Base-by-base conservation (phyloP, 306 rosid species). In the Castanea crenata region DNA sequence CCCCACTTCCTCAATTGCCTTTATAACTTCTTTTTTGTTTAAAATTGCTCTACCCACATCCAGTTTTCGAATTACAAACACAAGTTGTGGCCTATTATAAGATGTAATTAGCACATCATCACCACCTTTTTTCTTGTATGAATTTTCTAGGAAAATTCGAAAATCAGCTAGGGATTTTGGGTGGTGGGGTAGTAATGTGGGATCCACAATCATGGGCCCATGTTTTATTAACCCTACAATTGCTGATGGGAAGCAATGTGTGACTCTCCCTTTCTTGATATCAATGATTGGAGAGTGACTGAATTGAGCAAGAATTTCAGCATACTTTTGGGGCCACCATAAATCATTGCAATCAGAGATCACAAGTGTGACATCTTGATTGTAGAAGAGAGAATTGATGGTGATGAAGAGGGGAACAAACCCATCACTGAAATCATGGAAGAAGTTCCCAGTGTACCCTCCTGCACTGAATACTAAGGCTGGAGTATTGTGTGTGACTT, bases 401-500 rank as follows among this genome's bases (percentile, higher is more conserved):
- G 93, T 91, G 84, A 91, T 88, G 73, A 83, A 88, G 64, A 91
- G 84, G 13, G 93, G 87, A 58, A 89, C 65, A 73, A 91, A 85
- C 16, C 79, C 87, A 13, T 89, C 93, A 0, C 84, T 83, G 51
- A 91, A 82, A 6, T 85, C 92, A 10, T 89, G 92, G 67, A 76
- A 89, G 63, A 86, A 85, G 78, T 91, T 89, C 67, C 87, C 90
- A 0, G 76, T 85, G 83, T 81, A 91, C 16, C 97, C 93, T 0
- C 78, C 85, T 0, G 79, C 90, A 55, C 86, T 81, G 79, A 89
- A 91, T 29, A 86, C 83, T 0, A 86, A 54, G 20, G 91, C 93
- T 5, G 88, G 87, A 32, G n/a, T 85, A 57, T 54, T 44, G 74
- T 89, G 97, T 3, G 46, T 83, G 67, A 85, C 72, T 4, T 23